Evolutionary conservation across 306 rosid genomes (phyloP).

Genomic region (Chamaecrista fasciculata): DNA sequence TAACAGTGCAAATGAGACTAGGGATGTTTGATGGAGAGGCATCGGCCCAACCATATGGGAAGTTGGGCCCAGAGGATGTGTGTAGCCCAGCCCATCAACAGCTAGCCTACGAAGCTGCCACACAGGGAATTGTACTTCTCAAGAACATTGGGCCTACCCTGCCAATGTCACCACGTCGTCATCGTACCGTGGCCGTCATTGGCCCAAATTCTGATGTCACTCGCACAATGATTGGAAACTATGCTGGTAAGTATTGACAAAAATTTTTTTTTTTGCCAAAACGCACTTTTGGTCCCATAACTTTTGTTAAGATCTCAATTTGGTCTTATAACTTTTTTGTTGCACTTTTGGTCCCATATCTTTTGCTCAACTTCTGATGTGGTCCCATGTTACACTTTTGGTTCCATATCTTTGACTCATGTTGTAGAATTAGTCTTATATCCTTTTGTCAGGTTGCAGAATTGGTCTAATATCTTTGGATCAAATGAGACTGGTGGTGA

Average conservation of each 20-base stretch:
- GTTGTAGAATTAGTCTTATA: no score
- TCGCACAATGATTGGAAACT: conserved; percentile 77
- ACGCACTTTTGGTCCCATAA: no score
- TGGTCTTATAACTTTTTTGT: no score
- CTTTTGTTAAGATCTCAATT: no score
- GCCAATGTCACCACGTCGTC: conserved; percentile 55
- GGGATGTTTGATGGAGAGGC: conserved; percentile 90
- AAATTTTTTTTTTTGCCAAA: no score
- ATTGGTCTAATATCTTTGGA: no score
- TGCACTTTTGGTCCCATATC: no score
- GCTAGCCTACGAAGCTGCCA: conserved; percentile 77
- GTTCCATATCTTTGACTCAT: no score
- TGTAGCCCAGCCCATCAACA: conserved; percentile 67
- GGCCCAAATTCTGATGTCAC: conserved; percentile 84
- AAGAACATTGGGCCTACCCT: conserved; percentile 57
- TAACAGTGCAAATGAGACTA: conserved; percentile 79
- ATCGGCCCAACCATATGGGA: conserved; percentile 50
- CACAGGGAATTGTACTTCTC: conserved; percentile 83
- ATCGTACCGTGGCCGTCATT: conserved; percentile 68
- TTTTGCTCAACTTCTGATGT: no score
- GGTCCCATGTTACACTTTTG: no score
- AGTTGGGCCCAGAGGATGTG: conserved; percentile 73
- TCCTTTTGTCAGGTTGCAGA: no score
- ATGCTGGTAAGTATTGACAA: conserved; percentile 90
- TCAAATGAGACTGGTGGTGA: no score